phyloP scores from a whole-genome alignment of 768 basidiomycete species.

The Flagelloscypha sp. region DNA sequence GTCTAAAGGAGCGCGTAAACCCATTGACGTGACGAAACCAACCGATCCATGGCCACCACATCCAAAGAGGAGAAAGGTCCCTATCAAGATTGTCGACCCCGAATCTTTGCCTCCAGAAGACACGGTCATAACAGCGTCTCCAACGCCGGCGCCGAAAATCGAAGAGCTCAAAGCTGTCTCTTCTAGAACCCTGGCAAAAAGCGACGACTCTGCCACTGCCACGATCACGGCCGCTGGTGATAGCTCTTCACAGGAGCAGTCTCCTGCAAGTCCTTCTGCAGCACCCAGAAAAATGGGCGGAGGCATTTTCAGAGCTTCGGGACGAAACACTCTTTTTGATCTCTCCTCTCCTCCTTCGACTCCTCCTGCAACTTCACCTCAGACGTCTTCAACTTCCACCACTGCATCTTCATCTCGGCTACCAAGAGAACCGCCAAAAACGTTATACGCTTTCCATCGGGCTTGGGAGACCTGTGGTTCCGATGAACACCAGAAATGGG shows the following conservation, averaged over 20 bases:
- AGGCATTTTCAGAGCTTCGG: slow-evolving; percentile 63
- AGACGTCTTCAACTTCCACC: slow-evolving; percentile 1
- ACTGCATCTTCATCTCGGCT: slow-evolving; percentile 3
- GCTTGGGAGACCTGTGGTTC: slow-evolving; percentile 42
- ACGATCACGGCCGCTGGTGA: slow-evolving; percentile 1
- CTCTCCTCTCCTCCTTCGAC: slow-evolving; percentile 12
- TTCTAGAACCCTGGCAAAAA: no score
- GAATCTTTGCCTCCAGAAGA: slow-evolving; percentile 7
- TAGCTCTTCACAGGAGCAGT: slow-evolving; percentile 10
- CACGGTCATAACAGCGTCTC: slow-evolving; percentile 11
- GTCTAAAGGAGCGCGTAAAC: slow-evolving; percentile 19
- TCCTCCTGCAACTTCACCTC: slow-evolving; percentile 2
- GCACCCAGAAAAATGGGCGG: slow-evolving; percentile 46
- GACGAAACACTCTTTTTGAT: slow-evolving; percentile 50
- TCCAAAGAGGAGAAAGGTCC: slow-evolving; percentile 49
- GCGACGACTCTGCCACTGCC: no score
- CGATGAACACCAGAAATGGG: slow-evolving; percentile 44
- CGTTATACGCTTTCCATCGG: slow-evolving; percentile 56
- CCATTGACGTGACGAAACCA: slow-evolving; percentile 11
- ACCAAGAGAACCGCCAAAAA: slow-evolving; percentile 20
- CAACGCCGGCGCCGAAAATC: slow-evolving; percentile 3
- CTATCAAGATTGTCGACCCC: slow-evolving; percentile 51
- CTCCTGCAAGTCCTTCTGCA: slow-evolving; percentile 38
- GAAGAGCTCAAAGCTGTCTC: no score
- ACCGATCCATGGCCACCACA: slow-evolving; percentile 2